phyloP scores from a whole-genome alignment of 257 asterid species.

The Verbena officinalis region DNA sequence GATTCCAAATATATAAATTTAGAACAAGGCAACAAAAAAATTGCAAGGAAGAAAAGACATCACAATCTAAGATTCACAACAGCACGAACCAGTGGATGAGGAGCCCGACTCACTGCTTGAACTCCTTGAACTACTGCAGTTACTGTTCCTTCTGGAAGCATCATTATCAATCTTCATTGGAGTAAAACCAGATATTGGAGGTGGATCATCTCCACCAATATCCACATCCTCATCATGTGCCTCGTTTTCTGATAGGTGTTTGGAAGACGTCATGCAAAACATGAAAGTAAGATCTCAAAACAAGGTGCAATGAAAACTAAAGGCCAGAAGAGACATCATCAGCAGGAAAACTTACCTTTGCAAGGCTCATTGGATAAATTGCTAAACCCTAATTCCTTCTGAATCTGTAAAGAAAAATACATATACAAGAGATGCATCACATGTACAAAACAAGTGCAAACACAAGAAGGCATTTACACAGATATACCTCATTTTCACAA shows the following conservation, averaged over 20 bases:
- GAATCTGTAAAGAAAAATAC: slow-evolving; percentile 48
- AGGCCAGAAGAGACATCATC: slow-evolving; percentile 11
- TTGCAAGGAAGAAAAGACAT: background rate
- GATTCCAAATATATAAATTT: background rate
- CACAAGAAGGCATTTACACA: slow-evolving; percentile 10
- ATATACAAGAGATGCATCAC: slow-evolving; percentile 6
- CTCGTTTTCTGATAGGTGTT: slow-evolving; percentile 49
- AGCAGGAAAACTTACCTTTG: slow-evolving; percentile 47
- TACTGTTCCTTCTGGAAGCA: slow-evolving; percentile 47
- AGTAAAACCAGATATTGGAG: slow-evolving; percentile 64
- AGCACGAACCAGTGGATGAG: slow-evolving; percentile 63
- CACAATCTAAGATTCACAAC: slow-evolving; percentile 18
- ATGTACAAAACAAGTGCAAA: background rate
- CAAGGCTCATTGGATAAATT: slow-evolving; percentile 52
- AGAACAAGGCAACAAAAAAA: slow-evolving; percentile 3
- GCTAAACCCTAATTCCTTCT: slow-evolving; percentile 58
- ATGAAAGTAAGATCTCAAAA: slow-evolving; percentile 21
- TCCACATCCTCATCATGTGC: slow-evolving; percentile 76
- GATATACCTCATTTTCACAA: slow-evolving; percentile 59
- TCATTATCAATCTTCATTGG: slow-evolving; percentile 63
- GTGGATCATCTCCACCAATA: slow-evolving; percentile 76
- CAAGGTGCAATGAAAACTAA: slow-evolving; percentile 11
- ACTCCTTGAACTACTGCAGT: slow-evolving; percentile 70
- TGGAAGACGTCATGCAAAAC: slow-evolving; percentile 1
- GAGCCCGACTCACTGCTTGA: slow-evolving; percentile 78